Conservation (phyloP, 2,329 filamentous ascomycete genomes). For the Hymenoscyphus salicellus region DNA sequence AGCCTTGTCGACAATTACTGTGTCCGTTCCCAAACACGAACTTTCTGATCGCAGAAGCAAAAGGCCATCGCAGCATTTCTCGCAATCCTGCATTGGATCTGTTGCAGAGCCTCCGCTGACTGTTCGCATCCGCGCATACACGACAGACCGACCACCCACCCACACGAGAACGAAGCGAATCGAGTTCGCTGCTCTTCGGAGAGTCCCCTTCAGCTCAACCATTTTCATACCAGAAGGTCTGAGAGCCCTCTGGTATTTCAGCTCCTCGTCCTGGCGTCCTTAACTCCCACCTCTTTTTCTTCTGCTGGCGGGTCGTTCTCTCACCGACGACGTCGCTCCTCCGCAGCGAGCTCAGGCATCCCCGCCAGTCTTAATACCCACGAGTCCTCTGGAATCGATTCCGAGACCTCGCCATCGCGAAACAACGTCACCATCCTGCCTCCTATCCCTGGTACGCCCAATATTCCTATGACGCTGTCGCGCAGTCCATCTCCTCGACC, state of each 20-base stretch:
- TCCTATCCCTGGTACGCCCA: constrained; percentile 48
- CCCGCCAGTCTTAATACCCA: constrained; percentile 29
- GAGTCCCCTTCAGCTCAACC: neutral
- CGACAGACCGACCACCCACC: neutral
- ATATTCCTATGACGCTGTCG: constrained; percentile 72
- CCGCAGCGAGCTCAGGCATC: constrained; percentile 32
- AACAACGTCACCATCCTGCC: constrained; percentile 25
- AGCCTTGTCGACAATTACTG: neutral
- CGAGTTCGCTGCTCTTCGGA: neutral
- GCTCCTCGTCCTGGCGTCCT: constrained; percentile 49
- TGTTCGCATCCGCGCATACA: neutral
- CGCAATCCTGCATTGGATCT: neutral
- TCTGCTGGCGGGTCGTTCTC: constrained; percentile 36
- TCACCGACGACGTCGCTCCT: constrained; percentile 36
- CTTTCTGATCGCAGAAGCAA: neutral
- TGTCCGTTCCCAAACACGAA: neutral
- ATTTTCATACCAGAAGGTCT: constrained; percentile 28
- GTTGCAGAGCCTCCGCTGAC: too few relatives aligned
- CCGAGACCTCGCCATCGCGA: constrained; percentile 19
- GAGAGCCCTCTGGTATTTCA: constrained; percentile 32
- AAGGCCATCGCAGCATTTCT: neutral
- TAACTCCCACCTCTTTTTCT: constrained; percentile 49
- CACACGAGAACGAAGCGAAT: constrained; percentile 1
- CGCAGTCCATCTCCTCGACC: constrained; percentile 82
- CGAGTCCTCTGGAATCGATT: constrained; percentile 17